Evolutionary conservation across 495 filamentous ascomycete genomes (phyloP), one percentile per base, ranked within the genome.

Genomic region (Jackrogersella minutella): DNA sequence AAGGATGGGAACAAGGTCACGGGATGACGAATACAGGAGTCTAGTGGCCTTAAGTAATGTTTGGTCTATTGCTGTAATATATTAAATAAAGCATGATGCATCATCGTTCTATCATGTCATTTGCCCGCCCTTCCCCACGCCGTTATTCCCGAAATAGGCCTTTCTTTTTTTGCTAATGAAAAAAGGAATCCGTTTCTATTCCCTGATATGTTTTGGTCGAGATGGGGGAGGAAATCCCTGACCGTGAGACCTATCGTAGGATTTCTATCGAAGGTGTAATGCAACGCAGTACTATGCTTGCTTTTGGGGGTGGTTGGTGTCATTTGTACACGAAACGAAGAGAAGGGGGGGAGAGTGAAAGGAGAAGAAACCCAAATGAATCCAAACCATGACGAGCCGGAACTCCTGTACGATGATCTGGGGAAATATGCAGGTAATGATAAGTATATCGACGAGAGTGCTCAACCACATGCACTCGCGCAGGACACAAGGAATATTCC

Each of bases 321-420:
- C 14, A 8, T 63, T 60, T 64, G 36, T 64, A 64, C 66, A 72
- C 21, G 62, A 66, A 73, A 43, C 52, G 53, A 53, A 62, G 52
- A 37, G 28, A 37, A 37, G 28, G 13, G 33, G 49, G 44, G 37
- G 54, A 16, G 40, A 60, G 47, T 30, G 26, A 3, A 3, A 41
- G 22, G n/a, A 57, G 50, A 7, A 47, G 52, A 59, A 56, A 28
- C 13, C 14, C 13, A 10, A 24, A 24, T 44, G 10, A 37, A 61
- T 63, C 54, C 39, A 49, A 69, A 63, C 64, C 55, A 30, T 39
- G 47, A 52, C 19, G 11, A 44, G 39, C 53, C 43, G 14, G 37
- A 61, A 57, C 61, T 46, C 66, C 69, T 47, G 37, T 31, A 41
- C 47, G 58, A 71, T 50, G 57, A 70, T 69, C 13, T 52, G 58